A percentile compares a stretch with the other conserved stretches of the same genome.
Conservation (phyloP, 257 asterid species). For the Capsicum baccatum region DNA sequence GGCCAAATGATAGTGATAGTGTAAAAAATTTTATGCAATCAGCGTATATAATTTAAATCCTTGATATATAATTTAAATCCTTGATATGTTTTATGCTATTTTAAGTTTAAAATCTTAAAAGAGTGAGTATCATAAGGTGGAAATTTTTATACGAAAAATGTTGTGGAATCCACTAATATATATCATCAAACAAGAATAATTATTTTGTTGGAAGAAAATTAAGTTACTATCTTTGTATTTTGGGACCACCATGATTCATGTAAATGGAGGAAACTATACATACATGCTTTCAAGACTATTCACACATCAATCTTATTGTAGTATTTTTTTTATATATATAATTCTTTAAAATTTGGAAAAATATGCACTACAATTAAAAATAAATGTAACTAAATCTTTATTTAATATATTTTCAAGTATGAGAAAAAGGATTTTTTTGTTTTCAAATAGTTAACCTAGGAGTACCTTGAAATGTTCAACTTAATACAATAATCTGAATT, state of each 20-base stretch:
- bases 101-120: neutral
- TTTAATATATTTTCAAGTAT: neutral
- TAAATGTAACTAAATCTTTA: neutral
- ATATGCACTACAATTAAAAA: neutral
- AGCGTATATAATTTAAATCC: neutral
- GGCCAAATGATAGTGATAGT: neutral
- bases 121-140: neutral
- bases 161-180: conserved; percentile 36
- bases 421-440: neutral
- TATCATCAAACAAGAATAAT: neutral
- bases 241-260: conserved; percentile 30
- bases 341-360: neutral
- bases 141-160: neutral
- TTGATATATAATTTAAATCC: neutral
- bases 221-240: conserved; percentile 1
- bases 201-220: conserved; percentile 12
- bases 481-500: neutral
- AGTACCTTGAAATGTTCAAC: too few species aligned
- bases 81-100: neutral
- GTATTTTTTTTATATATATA: neutral
- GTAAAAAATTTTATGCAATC: neutral
- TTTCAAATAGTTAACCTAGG: too few species aligned
- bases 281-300: neutral
- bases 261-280: conserved; percentile 27
- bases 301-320: neutral